Base-by-base conservation (phyloP, 1,284 basidiomycete genomes). In the Pseudozyma pruni region DNA sequence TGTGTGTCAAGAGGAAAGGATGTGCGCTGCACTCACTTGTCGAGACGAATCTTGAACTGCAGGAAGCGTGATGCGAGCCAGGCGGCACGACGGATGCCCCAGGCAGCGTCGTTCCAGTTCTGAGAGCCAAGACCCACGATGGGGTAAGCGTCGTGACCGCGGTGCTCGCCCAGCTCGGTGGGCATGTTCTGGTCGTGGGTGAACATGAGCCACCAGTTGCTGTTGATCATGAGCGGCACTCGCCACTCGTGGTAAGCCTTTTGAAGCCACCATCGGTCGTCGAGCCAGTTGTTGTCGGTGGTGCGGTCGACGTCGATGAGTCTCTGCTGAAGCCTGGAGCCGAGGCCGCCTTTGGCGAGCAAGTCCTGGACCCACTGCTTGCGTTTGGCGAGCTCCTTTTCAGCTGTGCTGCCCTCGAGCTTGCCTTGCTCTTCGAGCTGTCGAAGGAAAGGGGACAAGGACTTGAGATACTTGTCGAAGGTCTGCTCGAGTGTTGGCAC, bases 131-230 rank as follows among this genome's bases (percentile, higher is more conserved):
- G 50, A 8, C 73, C 72, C 20, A 42, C 22, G 39, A 74, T 44
- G 44, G 75, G 74, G 8, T 71, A 72, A 31, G 81, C 79, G 14
- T 70, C 79, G 71, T 79, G 74, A 16, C 74, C 82, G 57, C 22
- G 62, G 51, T 55, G 72, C 54, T 53, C 74, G 48, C 35, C 78
- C 20, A 58, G 62, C 43, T 57, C 69, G n/a, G 44, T 34, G 58
- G 86, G 85, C 50, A 86, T 84, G 57, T 76, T 79, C 14, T 83
- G 74, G 79, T 88, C 87, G 40, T 85, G 82, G 33, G 83, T 83
- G 80, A 94, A 91, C n/a, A 92, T 86, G 40, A 97, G 86, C 94
- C 94, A 98, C 94, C 94, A 98, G 81, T 98, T 97, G 9, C 93
- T 95, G 84, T 98, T 92, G 78, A 98, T 84, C 57, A 93, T 86